Base-by-base conservation (phyloP, 441 rosid species). In the Viola pubescens region DNA sequence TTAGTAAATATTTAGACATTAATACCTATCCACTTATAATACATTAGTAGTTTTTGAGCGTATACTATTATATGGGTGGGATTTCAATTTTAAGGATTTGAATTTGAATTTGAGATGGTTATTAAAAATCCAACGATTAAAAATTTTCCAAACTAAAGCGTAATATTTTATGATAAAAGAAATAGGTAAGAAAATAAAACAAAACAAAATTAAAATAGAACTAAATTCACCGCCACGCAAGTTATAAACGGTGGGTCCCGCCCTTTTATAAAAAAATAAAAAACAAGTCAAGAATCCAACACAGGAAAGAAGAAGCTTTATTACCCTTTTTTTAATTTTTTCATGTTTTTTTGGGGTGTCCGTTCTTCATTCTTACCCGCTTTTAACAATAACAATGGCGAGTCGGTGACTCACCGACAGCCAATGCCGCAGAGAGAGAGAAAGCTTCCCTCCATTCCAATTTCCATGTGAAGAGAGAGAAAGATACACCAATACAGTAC, bases 381-480 rank as follows among this genome's bases (percentile, higher is more conserved):
- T 5, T 16, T 7, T 11, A 50, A n/a, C 7, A 0, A 9, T 6
- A 7, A 56, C 49, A 58, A 40, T 13, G 56, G 61, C 42, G 49
- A 46, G 9, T 46, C n/a, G 46, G 49, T 46, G 49, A 13, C 13
- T 43, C 7, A 45, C 12, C 40, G 16, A 4, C 46, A 12, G 13
- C 16, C 47, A 55, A 39, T 54, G 6, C 38, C 14, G 34, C 7
- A 34, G 51, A n/a, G 19, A 53, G 54, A 12, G 37, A 12, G 59
- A 19, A 12, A 14, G 45, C 40, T 48, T 13, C 6, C 41, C 37
- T 40, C 60, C 6, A 5, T 56, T 16, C n/a, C 34, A 26, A 16
- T 34, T 60, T 54, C 60, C 65, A 49, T 55, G 72, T 56, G 55
- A 62, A 57, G 67, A 51, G 4, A 46, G 49, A 49, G 53, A 44